These are phyloP conservation scores for Phlyctochytrium arcticum DNA, from an alignment of 192 early-diverging fungal species.

Conservation along the genomic window DNA sequence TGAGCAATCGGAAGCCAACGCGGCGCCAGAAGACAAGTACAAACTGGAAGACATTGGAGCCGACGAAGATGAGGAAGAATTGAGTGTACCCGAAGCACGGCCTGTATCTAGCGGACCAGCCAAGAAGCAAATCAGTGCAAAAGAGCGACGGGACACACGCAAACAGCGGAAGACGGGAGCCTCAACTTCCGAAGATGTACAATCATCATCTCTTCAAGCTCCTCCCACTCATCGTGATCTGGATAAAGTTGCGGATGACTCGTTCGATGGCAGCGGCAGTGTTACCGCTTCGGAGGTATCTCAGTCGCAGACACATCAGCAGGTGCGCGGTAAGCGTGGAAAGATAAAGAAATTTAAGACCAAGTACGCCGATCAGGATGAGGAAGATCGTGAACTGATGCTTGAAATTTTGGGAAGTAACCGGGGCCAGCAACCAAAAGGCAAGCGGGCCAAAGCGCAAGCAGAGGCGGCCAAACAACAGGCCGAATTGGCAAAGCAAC, in stretches of 20 bases:
- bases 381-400: constrained; percentile 81
- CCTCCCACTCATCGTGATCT: too few species aligned
- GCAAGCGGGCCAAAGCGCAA: constrained; percentile 66
- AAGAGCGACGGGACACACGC: constrained; percentile 77
- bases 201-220: neutral
- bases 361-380: constrained; percentile 94
- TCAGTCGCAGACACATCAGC: constrained; percentile 21
- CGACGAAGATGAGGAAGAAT: constrained; percentile 14
- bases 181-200: neutral
- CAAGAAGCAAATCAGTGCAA: constrained; percentile 60
- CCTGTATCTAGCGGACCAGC: too few species aligned
- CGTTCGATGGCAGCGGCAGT: neutral
- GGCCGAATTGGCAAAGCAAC: neutral
- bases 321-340: constrained; percentile 77
- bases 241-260: too few species aligned
- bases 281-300: neutral
- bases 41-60: constrained; percentile 27
- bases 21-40: constrained; percentile 18
- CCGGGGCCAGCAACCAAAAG: constrained; percentile 68
- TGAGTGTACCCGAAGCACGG: too few species aligned
- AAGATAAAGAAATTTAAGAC: constrained; percentile 90
- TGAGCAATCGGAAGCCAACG: neutral
- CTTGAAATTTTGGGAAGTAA: constrained; percentile 74
- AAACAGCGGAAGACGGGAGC: constrained; percentile 48
- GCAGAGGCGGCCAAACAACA: constrained; percentile 36